These are phyloP conservation scores for Asterophora lycoperdoides DNA, from an alignment of 768 basidiomycete species.

Conservation along the genomic window DNA sequence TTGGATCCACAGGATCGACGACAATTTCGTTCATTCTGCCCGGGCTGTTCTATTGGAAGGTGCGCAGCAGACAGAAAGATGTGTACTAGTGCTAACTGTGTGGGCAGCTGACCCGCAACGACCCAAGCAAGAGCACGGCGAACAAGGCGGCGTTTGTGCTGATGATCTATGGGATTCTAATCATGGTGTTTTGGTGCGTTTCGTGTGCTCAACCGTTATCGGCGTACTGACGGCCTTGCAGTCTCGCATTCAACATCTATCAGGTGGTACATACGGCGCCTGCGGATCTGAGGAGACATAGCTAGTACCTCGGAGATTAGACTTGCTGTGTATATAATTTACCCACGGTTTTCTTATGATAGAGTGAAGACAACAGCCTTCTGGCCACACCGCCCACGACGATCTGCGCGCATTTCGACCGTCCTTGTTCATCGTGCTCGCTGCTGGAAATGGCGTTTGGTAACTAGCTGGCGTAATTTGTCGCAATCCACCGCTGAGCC, in stretches of 20 bases:
- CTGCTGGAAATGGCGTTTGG: constrained; percentile 18
- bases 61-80: constrained; percentile 24
- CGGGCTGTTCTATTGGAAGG: constrained; percentile 92
- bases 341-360: constrained; percentile 32
- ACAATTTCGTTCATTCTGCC: constrained; percentile 97
- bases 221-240: constrained; percentile 26
- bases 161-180: constrained; percentile 66
- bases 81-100: constrained; percentile 1
- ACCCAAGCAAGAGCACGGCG: constrained; percentile 47
- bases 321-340: constrained; percentile 17
- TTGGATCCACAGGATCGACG: constrained; percentile 94
- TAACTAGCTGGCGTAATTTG: constrained; percentile 15
- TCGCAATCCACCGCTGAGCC: constrained; percentile 10
- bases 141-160: constrained; percentile 64
- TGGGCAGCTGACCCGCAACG: constrained; percentile 62
- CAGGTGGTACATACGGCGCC: constrained; percentile 41
- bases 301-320: background rate
- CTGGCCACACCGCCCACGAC: too few relatives aligned
- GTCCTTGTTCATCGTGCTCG: background rate
- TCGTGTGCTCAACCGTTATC: background rate
- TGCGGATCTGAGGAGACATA: background rate
- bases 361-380: too few relatives aligned
- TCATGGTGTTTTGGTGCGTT: constrained; percentile 87
- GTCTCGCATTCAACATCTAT: constrained; percentile 79
- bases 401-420: too few relatives aligned